These are phyloP conservation scores for Bruguiera sexangula DNA, from an alignment of 345 rosid genomes.

Conservation along the genomic window DNA sequence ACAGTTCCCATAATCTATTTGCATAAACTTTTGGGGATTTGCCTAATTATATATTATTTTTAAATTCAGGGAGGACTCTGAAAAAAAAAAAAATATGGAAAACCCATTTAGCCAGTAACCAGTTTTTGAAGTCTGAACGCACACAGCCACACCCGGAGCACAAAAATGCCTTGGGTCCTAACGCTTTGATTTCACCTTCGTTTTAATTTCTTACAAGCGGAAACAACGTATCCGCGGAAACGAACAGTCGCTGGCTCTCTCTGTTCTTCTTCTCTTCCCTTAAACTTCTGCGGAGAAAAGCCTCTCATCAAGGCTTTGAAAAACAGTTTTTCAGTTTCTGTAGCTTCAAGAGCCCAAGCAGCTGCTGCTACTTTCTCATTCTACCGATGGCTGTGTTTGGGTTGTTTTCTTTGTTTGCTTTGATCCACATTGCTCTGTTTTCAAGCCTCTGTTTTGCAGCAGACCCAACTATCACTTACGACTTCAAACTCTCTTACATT, in stretches of 20 bases:
- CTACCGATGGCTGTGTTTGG: conserved; percentile 5
- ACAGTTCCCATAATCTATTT: too few relatives aligned
- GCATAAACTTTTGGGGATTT: too few relatives aligned
- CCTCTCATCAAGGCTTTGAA: not conserved
- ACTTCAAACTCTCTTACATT: conserved; percentile 57
- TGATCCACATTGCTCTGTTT: conserved; percentile 42
- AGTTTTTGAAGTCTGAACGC: not conserved
- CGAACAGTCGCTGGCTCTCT: not conserved
- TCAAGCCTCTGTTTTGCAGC: conserved; percentile 44
- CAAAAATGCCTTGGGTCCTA: too few relatives aligned
- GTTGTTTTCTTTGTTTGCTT: conserved; percentile 17
- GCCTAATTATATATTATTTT: too few relatives aligned
- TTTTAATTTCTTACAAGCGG: too few relatives aligned
- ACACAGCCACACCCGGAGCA: too few relatives aligned
- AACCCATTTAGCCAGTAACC: not conserved
- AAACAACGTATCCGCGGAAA: not conserved
- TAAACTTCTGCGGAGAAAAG: too few relatives aligned
- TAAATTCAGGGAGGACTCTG: not conserved
- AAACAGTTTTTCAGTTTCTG: not conserved
- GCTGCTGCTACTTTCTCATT: not conserved
- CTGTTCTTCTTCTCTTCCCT: not conserved
- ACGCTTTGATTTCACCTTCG: too few relatives aligned
- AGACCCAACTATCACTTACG: conserved; percentile 56
- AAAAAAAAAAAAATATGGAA: not conserved
- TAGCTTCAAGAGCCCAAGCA: not conserved